These are phyloP conservation scores for Paracoccidioides lutzii DNA, from an alignment of 2,329 filamentous ascomycete species.

Conservation along the genomic window DNA sequence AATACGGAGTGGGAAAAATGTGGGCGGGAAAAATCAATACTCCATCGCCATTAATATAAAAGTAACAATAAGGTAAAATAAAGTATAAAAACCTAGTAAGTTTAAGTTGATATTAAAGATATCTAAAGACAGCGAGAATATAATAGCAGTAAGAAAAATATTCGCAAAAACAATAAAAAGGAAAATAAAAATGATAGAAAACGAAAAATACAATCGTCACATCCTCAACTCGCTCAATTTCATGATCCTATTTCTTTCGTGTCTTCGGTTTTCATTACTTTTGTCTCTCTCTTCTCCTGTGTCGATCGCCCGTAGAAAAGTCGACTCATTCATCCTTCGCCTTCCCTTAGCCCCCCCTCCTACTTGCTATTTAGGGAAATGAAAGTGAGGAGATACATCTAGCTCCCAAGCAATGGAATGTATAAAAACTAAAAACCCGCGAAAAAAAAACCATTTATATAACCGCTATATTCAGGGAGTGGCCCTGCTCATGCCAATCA, in stretches of 20 bases:
- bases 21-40: background rate
- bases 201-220: background rate
- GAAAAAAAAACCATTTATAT: background rate
- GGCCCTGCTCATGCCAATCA: constrained; percentile 68
- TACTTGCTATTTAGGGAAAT: background rate
- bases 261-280: no score
- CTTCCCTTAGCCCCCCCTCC: background rate
- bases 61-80: no score
- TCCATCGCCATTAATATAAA: background rate
- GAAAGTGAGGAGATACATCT: background rate
- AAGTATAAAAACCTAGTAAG: no score
- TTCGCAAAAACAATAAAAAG: background rate
- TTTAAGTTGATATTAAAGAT: no score
- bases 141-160: no score
- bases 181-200: background rate
- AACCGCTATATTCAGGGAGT: constrained; percentile 40
- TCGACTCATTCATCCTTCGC: background rate
- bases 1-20: background rate
- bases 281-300: background rate
- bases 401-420: background rate
- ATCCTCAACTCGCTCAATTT: background rate
- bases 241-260: background rate
- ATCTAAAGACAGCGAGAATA: no score
- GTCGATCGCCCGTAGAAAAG: background rate
- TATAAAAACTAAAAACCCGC: background rate